Conservation (phyloP, 805 yeast genomes). For the Candida arabinofermentans region DNA sequence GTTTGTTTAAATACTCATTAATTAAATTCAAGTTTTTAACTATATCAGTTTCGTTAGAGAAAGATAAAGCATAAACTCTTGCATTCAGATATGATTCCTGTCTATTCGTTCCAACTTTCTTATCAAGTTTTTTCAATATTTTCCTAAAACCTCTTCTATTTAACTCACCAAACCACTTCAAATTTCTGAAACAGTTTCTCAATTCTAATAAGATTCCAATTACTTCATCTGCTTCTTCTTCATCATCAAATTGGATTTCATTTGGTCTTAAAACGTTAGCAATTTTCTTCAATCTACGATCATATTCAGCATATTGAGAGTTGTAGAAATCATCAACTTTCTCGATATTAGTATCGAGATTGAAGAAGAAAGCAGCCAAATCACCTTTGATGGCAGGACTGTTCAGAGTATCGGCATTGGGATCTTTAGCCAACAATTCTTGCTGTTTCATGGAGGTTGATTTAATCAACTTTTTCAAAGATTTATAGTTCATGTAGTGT, state of each 20-base stretch:
- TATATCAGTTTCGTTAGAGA: constrained; percentile 68
- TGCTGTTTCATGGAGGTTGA: constrained; percentile 46
- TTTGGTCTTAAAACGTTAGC: constrained; percentile 35
- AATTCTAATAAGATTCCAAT: constrained; percentile 69
- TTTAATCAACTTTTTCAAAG: constrained; percentile 75
- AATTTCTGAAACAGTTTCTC: constrained; percentile 69
- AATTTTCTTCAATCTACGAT: constrained; percentile 56
- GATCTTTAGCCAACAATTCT: constrained; percentile 22
- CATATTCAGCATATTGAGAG: constrained; percentile 68
- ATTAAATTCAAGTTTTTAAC: constrained; percentile 48
- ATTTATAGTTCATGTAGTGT: constrained; percentile 81
- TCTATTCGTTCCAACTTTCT: constrained; percentile 62
- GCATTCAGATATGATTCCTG: constrained; percentile 58
- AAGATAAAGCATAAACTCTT: constrained; percentile 68
- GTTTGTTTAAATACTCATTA: constrained; percentile 46
- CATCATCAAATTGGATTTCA: constrained; percentile 30
- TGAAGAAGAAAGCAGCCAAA: constrained; percentile 66
- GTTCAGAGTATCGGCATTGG: constrained; percentile 33
- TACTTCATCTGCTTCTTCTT: constrained; percentile 59
- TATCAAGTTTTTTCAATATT: constrained; percentile 86
- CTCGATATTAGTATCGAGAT: constrained; percentile 77
- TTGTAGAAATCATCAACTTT: constrained; percentile 77
- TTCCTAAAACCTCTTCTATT: constrained; percentile 87
- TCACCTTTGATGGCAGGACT: constrained; percentile 41
- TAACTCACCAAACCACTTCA: constrained; percentile 92